A percentile compares a stretch with the other conserved stretches of the same genome.
Evolutionary conservation across 2,329 filamentous ascomycete species (phyloP).

Genomic region (Passalora sequoiae): DNA sequence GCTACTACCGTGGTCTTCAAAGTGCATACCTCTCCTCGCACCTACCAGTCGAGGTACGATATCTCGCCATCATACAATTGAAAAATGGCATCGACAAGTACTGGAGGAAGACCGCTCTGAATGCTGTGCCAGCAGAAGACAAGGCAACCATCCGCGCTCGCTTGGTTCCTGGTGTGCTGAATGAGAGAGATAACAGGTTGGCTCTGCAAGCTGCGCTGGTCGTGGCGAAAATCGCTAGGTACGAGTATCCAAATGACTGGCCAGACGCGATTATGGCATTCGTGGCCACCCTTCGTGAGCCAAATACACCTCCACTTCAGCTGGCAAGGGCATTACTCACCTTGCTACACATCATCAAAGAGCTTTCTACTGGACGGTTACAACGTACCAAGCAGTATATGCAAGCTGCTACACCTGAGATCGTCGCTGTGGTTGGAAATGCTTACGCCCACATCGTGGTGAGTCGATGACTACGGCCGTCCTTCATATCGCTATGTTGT

Average conservation of each 20-base stretch:
- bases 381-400: constrained; percentile 69
- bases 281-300: constrained; percentile 56
- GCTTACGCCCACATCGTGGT: constrained; percentile 71
- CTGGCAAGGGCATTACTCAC: constrained; percentile 70
- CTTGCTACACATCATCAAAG: constrained; percentile 82
- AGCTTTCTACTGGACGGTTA: constrained; percentile 74
- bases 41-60: constrained; percentile 71
- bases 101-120: constrained; percentile 77
- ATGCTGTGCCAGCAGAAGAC: constrained; percentile 62
- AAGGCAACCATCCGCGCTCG: constrained; percentile 70
- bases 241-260: constrained; percentile 89
- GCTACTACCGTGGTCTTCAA: constrained; percentile 48
- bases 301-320: constrained; percentile 42
- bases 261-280: constrained; percentile 50
- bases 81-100: constrained; percentile 96
- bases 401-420: constrained; percentile 72
- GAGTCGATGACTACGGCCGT: too few relatives aligned
- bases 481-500: too few relatives aligned
- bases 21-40: constrained; percentile 75
- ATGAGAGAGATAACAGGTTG: constrained; percentile 68
- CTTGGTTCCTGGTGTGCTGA: constrained; percentile 69
- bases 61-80: constrained; percentile 86
- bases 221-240: constrained; percentile 78
- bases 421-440: constrained; percentile 71
- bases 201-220: constrained; percentile 85